Percentiles rank a stretch among this genome's conserved stretches.
These are phyloP conservation scores for Parvularia atlantis DNA, from an alignment of 78 protist genomes.

Conservation along the genomic window DNA sequence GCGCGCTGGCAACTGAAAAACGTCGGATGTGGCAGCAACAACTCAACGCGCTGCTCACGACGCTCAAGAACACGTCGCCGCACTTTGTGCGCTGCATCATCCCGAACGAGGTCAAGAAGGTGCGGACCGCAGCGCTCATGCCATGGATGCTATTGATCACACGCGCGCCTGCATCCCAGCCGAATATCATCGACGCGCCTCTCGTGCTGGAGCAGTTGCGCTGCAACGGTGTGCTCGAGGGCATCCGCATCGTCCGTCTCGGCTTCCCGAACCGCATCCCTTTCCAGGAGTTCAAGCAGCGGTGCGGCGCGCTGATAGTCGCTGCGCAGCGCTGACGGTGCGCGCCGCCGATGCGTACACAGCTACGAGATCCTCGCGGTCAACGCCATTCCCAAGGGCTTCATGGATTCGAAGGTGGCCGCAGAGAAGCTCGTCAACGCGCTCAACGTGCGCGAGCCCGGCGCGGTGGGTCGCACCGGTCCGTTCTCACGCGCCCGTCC, in stretches of 20 bases:
- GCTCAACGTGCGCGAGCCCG: conserved; percentile 18
- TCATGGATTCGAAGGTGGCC: conserved; percentile 47
- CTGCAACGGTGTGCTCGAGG: conserved; percentile 93
- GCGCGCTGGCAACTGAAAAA: neutral
- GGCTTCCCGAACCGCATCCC: conserved; percentile 82
- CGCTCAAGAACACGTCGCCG: conserved; percentile 63
- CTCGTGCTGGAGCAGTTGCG: conserved; percentile 75
- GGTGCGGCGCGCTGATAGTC: too few species aligned
- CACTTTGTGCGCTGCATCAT: conserved; percentile 86
- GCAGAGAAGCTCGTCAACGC: conserved; percentile 46
- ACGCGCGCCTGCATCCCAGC: neutral
- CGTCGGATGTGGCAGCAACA: conserved; percentile 51
- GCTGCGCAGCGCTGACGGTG: too few species aligned
- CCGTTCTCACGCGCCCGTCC: too few species aligned
- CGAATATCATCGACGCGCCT: conserved; percentile 34
- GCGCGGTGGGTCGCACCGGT: too few species aligned
- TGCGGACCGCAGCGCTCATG: conserved; percentile 45
- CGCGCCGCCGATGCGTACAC: too few species aligned
- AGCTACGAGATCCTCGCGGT: conserved; percentile 68
- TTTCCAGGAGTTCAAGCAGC: conserved; percentile 68
- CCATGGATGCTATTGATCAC: neutral
- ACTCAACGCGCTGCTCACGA: conserved; percentile 58
- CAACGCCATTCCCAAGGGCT: conserved; percentile 42
- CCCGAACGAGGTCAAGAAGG: conserved; percentile 73
- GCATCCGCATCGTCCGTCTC: conserved; percentile 79